phyloP scores from a whole-genome alignment of 2,329 filamentous ascomycete species.

The Ilyonectria robusta region DNA sequence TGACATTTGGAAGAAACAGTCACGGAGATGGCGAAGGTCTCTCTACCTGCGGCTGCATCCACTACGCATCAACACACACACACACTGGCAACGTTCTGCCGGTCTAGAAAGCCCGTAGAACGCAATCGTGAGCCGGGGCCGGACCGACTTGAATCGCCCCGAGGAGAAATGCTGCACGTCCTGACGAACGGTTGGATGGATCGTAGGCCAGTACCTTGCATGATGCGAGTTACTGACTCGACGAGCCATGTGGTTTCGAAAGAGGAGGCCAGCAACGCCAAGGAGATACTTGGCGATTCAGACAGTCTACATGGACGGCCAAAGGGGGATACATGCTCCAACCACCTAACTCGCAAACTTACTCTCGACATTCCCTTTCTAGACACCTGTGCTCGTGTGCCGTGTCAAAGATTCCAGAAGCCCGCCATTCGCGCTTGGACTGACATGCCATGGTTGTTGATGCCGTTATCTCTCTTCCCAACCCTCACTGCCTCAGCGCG shows the following conservation, averaged over 20 bases:
- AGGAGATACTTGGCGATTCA: constrained; percentile 11
- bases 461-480: constrained; percentile 3
- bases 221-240: constrained; percentile 33
- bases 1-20: not conserved
- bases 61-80: not conserved
- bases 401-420: constrained; percentile 24
- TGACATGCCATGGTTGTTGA: not conserved
- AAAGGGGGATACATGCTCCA: constrained; percentile 8
- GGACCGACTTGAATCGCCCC: not conserved
- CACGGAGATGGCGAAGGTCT: constrained; percentile 2
- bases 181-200: not conserved
- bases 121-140: constrained; percentile 7
- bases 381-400: constrained; percentile 6
- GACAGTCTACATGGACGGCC: constrained; percentile 10
- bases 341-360: constrained; percentile 4
- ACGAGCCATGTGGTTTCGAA: constrained; percentile 14
- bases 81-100: not conserved
- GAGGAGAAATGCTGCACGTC: not conserved
- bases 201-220: constrained; percentile 37
- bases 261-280: not conserved
- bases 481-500: not conserved
- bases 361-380: constrained; percentile 13
- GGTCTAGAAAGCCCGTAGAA: constrained; percentile 24
- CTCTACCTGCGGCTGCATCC: constrained; percentile 9
- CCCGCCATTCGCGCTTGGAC: constrained; percentile 2